phyloP scores from a whole-genome alignment of 495 filamentous ascomycete species.

The Penicillium fimorum region DNA sequence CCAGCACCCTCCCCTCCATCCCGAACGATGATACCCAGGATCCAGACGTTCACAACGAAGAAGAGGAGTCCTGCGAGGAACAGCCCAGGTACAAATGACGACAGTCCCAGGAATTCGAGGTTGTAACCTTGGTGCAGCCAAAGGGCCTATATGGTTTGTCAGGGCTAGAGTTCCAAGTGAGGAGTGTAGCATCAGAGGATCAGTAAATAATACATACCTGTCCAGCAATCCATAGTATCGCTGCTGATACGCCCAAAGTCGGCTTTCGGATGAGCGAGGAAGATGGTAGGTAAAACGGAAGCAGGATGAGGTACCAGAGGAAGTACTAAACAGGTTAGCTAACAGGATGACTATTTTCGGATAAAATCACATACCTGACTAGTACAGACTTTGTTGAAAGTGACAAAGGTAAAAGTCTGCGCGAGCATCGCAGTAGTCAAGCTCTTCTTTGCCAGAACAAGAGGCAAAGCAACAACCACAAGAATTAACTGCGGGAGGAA shows the following conservation, averaged over 20 bases:
- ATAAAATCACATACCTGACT: slow-evolving; percentile 65
- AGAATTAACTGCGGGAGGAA: slow-evolving; percentile 86
- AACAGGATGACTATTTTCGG: neutral
- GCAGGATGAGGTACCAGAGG: slow-evolving; percentile 92
- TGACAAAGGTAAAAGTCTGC: slow-evolving; percentile 97
- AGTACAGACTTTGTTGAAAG: slow-evolving; percentile 98
- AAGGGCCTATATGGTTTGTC: slow-evolving; percentile 47
- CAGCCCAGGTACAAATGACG: slow-evolving; percentile 80
- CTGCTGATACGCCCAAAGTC: slow-evolving; percentile 58
- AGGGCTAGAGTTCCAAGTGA: neutral
- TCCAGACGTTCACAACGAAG: slow-evolving; percentile 83
- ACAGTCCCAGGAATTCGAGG: slow-evolving; percentile 84
- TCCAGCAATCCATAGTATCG: slow-evolving; percentile 67
- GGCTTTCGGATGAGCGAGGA: slow-evolving; percentile 66
- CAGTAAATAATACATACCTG: slow-evolving; percentile 45
- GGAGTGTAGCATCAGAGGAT: neutral
- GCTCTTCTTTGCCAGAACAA: slow-evolving; percentile 77
- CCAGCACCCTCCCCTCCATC: slow-evolving; percentile 53
- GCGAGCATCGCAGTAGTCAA: slow-evolving; percentile 88
- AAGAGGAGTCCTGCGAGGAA: slow-evolving; percentile 74
- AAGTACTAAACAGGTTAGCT: slow-evolving; percentile 67
- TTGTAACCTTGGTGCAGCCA: slow-evolving; percentile 90
- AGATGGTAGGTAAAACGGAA: slow-evolving; percentile 83
- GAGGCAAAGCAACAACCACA: slow-evolving; percentile 71
- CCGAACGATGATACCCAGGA: slow-evolving; percentile 71